Percentiles rank a stretch among this genome's conserved stretches.
Evolutionary conservation across 1,284 basidiomycete genomes (phyloP).

Genomic region (Ceratobasidium sp.): DNA sequence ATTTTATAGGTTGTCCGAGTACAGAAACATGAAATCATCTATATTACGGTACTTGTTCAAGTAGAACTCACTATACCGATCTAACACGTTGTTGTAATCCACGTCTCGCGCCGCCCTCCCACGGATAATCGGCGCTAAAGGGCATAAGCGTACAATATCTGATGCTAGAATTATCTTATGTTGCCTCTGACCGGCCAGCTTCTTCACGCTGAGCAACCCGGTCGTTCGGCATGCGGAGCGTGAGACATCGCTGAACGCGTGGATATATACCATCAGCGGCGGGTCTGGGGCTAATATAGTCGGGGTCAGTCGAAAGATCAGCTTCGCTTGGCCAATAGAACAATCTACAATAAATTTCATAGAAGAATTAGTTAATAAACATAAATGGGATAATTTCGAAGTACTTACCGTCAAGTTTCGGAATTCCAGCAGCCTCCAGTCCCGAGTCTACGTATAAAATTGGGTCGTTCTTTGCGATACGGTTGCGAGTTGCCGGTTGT

Average conservation of each 20-base stretch:
- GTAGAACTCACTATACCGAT: not conserved
- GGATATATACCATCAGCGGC: not conserved
- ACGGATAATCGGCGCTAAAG: conserved; percentile 3
- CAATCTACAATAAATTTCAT: not conserved
- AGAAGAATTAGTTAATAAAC: no score
- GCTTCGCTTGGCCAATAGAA: conserved; percentile 1
- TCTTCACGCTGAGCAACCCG: not conserved
- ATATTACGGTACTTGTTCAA: conserved; percentile 20
- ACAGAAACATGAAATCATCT: conserved; percentile 7
- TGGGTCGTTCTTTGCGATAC: conserved; percentile 4
- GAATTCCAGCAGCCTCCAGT: not conserved
- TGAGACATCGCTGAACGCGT: not conserved
- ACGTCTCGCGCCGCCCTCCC: not conserved
- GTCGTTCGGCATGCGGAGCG: not conserved
- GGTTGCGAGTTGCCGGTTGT: not conserved
- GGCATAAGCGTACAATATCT: not conserved
- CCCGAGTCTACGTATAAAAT: not conserved
- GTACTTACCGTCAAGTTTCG: not conserved
- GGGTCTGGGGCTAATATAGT: not conserved
- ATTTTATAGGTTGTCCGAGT: not conserved
- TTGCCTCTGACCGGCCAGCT: not conserved
- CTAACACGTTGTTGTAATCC: not conserved
- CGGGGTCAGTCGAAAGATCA: conserved; percentile 18
- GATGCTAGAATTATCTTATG: conserved; percentile 1
- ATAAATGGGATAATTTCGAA: no score